Evolutionary conservation across 441 rosid genomes (phyloP), one percentile per base, ranked within the genome.

Genomic region (Lepidium campestre): DNA sequence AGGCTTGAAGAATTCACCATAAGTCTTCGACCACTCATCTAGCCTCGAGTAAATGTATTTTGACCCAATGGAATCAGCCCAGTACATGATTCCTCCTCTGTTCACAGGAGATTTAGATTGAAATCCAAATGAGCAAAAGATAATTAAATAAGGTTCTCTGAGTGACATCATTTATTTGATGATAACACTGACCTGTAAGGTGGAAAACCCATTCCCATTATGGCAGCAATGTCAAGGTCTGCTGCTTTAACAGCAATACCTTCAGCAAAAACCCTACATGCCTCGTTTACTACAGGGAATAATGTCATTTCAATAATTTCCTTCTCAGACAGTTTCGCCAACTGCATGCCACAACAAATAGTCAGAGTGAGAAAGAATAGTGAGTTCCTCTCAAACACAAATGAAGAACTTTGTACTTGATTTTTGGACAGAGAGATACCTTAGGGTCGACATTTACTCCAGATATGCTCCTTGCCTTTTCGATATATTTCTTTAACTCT

Each of bases 151-250:
- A 58, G 41, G 57, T 48, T 49, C 10, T 32, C 6, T 5, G 58
- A 57, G 18, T 37, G 29, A 10, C 63, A 61, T 5, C 18, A 62
- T 12, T 37, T 56, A 19, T 23, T 13, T 60, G 37, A 29, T 60
- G 50, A 70, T 7, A 32, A 40, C 19, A 68, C 72, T 53, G 23
- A 91, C 99, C 99, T 87, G 82, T 89, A 91, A 58, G 89, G 85
- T 71, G 99, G 99, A 67, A 93, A 93, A 15, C 99, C 99, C 99
- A 89, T 91, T 80, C 99, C 99, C 82, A 93, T 79, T 36, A 93
- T 78, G 25, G 86, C 79, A 57, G 97, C 85, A 71, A 91, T 81
- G 86, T 93, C 99, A 27, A 91, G 91, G 77, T 93, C 97, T 6
- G 92, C 88, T 75, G 95, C 96, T 80, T 93, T 91, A 49, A 87